Base-by-base conservation (phyloP, 2,329 filamentous ascomycete genomes). In the Tolypocladium ophioglossoides region DNA sequence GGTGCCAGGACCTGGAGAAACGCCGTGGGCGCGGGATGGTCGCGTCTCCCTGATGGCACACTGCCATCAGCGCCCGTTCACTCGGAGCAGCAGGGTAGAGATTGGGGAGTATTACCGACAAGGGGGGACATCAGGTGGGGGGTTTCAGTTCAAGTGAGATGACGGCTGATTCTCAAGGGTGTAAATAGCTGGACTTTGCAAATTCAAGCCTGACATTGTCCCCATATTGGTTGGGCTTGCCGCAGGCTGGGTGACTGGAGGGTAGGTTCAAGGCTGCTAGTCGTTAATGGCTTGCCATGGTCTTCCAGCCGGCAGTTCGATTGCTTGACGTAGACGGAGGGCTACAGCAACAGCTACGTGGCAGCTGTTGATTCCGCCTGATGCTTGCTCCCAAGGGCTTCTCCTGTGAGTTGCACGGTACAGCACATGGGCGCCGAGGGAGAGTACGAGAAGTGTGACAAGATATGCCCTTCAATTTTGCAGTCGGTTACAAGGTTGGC, bases 1-100 rank as follows among this genome's bases (percentile, higher is more conserved):
- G 35, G 35, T 16, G 35, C 35, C 35, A 37, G 16, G 35, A 37
- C 35, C 35, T 30, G 44, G 22, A n/a, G 41, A 30, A 47, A 30
- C 20, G 9, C 44, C 44, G 16, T 27, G 70, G 70, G 68, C 66
- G 48, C 71, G 72, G 74, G 73, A 74, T 77, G 75, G 75, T 78
- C 74, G 73, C 75, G 75, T 73, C 60, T 62, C 59, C 55, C 35
- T 53, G 55, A 53, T 55, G 52, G 57, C 34, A 20, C 20, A 50
- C 12, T 54, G 68, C 59, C 44, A 71, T 68, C 44, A 39, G 20
- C 32, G 32, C 48, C 48, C 48, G 48, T 37, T 50, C 32, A 50
- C 48, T 37, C 37, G 30, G 7, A 35, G n/a, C 48, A 50, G n/a
- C n/a, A 24, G 46, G 20, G 41, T 22, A 4, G 14, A 20, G 32